Conservation (phyloP, 495 filamentous ascomycete genomes). For the Choiromyces venosus region DNA sequence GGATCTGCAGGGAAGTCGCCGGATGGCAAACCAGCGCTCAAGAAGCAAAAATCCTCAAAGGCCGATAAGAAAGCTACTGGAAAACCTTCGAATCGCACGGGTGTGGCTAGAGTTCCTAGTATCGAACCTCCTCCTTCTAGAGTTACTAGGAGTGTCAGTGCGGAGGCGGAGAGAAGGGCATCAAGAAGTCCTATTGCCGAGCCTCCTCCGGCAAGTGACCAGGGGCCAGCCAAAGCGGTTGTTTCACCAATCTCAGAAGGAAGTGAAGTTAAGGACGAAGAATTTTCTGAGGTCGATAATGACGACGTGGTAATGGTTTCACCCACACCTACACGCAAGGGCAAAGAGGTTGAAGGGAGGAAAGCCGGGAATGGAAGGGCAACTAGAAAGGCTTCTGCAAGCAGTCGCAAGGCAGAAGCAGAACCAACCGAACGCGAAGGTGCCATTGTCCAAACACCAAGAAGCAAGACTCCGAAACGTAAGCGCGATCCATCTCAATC, state of each 20-base stretch:
- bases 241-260: constrained; percentile 1
- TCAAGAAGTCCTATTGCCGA: background rate
- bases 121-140: background rate
- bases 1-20: constrained; percentile 9
- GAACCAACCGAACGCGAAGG: background rate
- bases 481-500: constrained; percentile 21
- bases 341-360: background rate
- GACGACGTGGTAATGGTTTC: background rate
- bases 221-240: background rate
- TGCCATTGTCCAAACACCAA: constrained; percentile 1
- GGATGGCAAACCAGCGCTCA: constrained; percentile 28
- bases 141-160: background rate
- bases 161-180: background rate
- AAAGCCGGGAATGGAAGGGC: background rate
- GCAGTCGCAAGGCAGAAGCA: background rate
- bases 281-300: background rate
- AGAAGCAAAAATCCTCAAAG: constrained; percentile 30
- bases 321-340: background rate
- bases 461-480: constrained; percentile 30
- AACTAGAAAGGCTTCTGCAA: background rate
- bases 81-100: background rate
- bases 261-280: constrained; percentile 3
- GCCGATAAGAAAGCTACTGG: constrained; percentile 26
- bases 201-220: background rate
- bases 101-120: background rate